phyloP scores from a whole-genome alignment of 164 flowering plant genomes.

The Umbilicus rupestris region DNA sequence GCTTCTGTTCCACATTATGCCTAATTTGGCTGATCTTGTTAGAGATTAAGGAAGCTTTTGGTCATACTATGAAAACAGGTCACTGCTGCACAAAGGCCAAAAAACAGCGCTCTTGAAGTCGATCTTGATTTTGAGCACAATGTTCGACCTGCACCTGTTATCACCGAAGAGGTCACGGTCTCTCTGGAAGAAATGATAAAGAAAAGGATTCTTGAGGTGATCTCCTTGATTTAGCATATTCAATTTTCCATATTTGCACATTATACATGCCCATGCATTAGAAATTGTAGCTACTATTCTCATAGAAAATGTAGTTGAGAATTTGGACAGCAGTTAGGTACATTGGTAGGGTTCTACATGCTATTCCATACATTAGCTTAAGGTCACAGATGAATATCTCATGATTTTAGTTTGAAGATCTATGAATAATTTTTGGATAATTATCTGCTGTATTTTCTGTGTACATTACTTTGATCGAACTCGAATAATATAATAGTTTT shows the following conservation, averaged over 20 bases:
- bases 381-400: background rate
- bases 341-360: background rate
- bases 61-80: slow-evolving; percentile 31
- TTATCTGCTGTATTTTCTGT: background rate
- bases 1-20: background rate
- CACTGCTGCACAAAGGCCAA: slow-evolving; percentile 72
- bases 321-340: background rate
- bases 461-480: background rate
- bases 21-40: background rate
- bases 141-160: slow-evolving; percentile 79
- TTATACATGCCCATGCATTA: background rate
- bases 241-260: background rate
- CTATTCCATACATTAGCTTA: background rate
- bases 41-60: background rate
- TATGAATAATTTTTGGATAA: background rate
- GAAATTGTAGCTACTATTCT: background rate
- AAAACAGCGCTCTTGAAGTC: slow-evolving; percentile 89
- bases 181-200: slow-evolving; percentile 72
- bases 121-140: slow-evolving; percentile 92
- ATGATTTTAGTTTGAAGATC: background rate
- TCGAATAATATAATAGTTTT: background rate
- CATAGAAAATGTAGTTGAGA: background rate
- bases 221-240: background rate
- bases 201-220: slow-evolving; percentile 69
- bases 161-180: slow-evolving; percentile 76